Base-by-base conservation (phyloP, 2,329 filamentous ascomycete species). In the Macrophomina tecta region DNA sequence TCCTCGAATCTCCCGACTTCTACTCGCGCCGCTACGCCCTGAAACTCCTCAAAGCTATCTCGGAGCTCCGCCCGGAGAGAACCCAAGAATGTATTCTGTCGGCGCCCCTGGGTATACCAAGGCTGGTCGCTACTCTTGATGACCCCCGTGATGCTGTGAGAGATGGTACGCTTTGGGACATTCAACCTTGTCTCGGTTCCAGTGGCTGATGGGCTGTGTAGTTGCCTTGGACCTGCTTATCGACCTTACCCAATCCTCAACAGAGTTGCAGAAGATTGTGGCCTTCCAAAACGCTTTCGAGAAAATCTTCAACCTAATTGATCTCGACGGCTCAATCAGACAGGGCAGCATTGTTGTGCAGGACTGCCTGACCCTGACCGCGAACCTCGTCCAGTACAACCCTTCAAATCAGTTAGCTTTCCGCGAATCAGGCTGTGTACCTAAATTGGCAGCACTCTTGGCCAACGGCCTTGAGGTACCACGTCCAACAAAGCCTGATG, bases 261-360 rank as follows among this genome's bases (percentile, higher is more conserved):
- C 90, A 49, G 94, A 98, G 73, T 87, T 99, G 63, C 94, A 98
- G 76, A 98, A 98, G 78, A 85, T 98, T 1, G 94, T 98, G 30
- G 95, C 93, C 0, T 98, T 97, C 71, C 93, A 97, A 74, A 94
- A 93, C 83, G 92, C 94, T 0, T 98, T 97, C 73, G 93, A 95
- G 69, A 89, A 90, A 51, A 83, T 96, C 32, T 97, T 98, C 76
- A 84, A 84, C 52, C 89, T 98, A 64, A 91, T 99, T 64, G 86
- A 90, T 70, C 83, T 85, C 0, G 95, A 99, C 73, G 95, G 95
- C 0, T 91, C 90, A 2, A 82, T 99, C 52, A 85, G 85, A 4
- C 90, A 96, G 72, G 95, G 95, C 16, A 93, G 92, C 49, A 90
- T 94, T 69, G 87, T 92, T 12, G 91, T 97, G 3, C 94, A 98